These are phyloP conservation scores for Atkinsonella texensis DNA, from an alignment of 2,329 filamentous ascomycete genomes.

Conservation along the genomic window DNA sequence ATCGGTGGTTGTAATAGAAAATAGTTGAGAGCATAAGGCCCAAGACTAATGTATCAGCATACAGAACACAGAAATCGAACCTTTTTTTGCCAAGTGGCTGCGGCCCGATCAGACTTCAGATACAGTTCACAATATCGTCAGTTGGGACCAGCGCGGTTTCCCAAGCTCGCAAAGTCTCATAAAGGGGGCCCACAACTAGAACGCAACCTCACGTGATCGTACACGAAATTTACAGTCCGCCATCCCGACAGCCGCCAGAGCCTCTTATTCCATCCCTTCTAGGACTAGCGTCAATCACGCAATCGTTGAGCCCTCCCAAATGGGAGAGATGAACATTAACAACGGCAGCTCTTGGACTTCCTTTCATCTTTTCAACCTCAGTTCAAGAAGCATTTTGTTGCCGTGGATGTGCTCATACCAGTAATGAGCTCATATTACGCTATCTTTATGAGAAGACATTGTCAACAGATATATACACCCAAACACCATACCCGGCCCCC, in stretches of 20 bases:
- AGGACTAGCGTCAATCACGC: constrained; percentile 21
- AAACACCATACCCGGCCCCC: constrained; percentile 1
- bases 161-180: neutral
- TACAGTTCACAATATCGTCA: neutral
- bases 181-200: neutral
- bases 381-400: constrained; percentile 5
- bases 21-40: too few species aligned
- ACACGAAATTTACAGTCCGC: neutral
- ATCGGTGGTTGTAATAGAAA: neutral
- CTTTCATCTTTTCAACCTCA: constrained; percentile 11
- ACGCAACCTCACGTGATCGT: constrained; percentile 3
- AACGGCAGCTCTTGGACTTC: constrained; percentile 10
- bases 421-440: constrained; percentile 9
- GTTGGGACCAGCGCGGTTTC: neutral
- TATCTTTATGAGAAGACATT: constrained; percentile 5
- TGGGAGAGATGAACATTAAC: constrained; percentile 7
- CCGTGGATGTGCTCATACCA: constrained; percentile 3
- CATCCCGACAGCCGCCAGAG: constrained; percentile 1
- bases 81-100: neutral
- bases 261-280: constrained; percentile 6
- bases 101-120: neutral
- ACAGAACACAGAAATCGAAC: neutral
- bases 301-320: constrained; percentile 16
- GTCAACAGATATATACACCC: neutral
- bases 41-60: neutral